These are phyloP conservation scores for Mantamonas sphyraenae DNA, from an alignment of 78 protist species.

Conservation along the genomic window DNA sequence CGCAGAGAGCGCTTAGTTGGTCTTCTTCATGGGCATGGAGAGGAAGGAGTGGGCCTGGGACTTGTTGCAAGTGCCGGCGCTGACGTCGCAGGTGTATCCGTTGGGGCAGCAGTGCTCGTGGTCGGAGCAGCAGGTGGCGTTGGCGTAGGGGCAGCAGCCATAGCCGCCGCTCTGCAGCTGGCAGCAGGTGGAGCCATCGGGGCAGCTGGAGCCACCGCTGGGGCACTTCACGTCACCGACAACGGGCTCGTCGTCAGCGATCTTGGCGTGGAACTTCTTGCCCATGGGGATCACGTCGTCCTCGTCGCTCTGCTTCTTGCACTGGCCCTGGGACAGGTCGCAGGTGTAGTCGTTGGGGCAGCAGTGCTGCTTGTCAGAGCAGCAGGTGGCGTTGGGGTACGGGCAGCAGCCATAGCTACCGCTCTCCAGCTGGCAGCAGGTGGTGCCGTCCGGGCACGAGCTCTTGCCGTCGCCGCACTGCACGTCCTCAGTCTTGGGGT, in stretches of 20 bases:
- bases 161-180: not conserved
- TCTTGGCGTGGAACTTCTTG: not conserved
- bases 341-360: not conserved
- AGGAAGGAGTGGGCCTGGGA: too few species aligned
- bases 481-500: too few species aligned
- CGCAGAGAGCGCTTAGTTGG: too few species aligned
- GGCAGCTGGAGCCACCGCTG: not conserved
- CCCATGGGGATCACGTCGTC: not conserved
- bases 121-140: constrained; percentile 1
- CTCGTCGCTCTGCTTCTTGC: not conserved
- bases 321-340: not conserved
- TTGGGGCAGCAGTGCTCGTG: not conserved
- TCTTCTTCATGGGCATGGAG: too few species aligned
- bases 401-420: constrained; percentile 5
- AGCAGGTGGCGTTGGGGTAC: not conserved
- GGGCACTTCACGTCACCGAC: not conserved
- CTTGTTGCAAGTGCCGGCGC: too few species aligned
- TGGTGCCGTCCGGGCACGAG: not conserved
- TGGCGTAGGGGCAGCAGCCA: not conserved
- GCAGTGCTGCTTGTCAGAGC: not conserved
- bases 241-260: not conserved
- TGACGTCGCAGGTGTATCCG: not conserved
- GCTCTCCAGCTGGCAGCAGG: not conserved
- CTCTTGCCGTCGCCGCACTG: not conserved
- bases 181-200: not conserved